Percentiles rank a stretch among this genome's conserved stretches.
Evolutionary conservation across 139 green algal species (phyloP).

Genomic region (Spirogloea muscicola): DNA sequence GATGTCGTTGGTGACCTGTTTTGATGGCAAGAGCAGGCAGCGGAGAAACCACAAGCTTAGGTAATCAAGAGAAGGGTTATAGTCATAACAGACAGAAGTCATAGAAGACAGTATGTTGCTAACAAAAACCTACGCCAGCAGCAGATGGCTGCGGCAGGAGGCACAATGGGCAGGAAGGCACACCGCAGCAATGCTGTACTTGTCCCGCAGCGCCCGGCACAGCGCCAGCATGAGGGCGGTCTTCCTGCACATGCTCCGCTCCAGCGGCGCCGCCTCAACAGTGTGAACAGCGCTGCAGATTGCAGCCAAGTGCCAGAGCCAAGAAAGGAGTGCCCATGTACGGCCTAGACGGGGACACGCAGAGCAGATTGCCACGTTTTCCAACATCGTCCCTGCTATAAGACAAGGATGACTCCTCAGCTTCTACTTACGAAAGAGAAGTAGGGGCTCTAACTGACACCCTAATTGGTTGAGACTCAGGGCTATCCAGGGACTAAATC

Average conservation of each 20-base stretch:
- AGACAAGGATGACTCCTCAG: too few species aligned
- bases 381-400: too few species aligned
- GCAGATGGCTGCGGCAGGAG: too few species aligned
- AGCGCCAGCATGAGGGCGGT: constrained; percentile 53
- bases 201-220: constrained; percentile 43
- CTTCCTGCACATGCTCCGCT: constrained; percentile 31
- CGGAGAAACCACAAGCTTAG: not conserved
- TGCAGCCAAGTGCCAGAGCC: not conserved
- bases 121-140: too few species aligned
- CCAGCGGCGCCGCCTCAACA: not conserved
- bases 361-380: too few species aligned
- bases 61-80: not conserved
- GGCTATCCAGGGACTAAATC: too few species aligned
- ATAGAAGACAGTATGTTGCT: not conserved
- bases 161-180: too few species aligned
- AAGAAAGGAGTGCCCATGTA: not conserved
- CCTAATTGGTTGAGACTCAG: too few species aligned
- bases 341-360: not conserved
- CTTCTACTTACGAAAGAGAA: too few species aligned
- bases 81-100: not conserved
- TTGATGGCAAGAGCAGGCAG: too few species aligned
- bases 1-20: constrained; percentile 57
- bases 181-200: constrained; percentile 49
- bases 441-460: too few species aligned
- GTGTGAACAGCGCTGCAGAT: not conserved